These are phyloP conservation scores for Globisporangium sylvaticum DNA, from an alignment of 352 stramenopile species.

Conservation along the genomic window DNA sequence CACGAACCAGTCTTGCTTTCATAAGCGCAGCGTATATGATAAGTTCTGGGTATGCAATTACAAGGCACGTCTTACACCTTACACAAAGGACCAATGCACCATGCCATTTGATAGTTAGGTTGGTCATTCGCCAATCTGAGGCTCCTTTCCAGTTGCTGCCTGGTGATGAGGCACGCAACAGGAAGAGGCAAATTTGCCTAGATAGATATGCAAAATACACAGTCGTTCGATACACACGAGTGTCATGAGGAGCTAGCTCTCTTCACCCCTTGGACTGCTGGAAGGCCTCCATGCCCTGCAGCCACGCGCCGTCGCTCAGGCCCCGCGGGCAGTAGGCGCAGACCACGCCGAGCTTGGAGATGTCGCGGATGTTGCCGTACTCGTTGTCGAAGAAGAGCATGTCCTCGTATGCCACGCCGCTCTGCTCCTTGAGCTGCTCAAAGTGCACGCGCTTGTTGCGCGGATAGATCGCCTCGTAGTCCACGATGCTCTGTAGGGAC, in stretches of 20 bases:
- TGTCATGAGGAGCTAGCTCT: no score
- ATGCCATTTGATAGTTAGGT: no score
- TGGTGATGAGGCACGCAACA: not conserved
- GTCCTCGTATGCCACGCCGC: conserved; percentile 87
- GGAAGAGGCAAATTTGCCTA: not conserved
- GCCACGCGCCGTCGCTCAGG: conserved; percentile 59
- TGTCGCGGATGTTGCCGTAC: conserved; percentile 71
- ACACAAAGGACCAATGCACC: no score
- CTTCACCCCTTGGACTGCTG: conserved; percentile 42
- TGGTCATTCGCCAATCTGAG: no score
- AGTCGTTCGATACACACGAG: not conserved
- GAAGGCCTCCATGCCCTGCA: conserved; percentile 68
- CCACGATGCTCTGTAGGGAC: conserved; percentile 55
- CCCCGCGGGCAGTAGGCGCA: conserved; percentile 78
- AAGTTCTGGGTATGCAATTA: not conserved
- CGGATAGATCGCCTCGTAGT: conserved; percentile 81
- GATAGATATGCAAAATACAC: not conserved
- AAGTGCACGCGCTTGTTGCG: conserved; percentile 91
- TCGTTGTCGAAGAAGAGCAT: conserved; percentile 98
- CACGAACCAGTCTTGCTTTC: not conserved
- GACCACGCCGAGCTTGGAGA: conserved; percentile 65
- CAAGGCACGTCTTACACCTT: not conserved
- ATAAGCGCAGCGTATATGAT: not conserved
- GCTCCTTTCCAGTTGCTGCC: not conserved
- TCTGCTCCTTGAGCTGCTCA: conserved; percentile 85